Percentiles rank a stretch among this genome's conserved stretches.
Conservation (phyloP, 2,329 filamentous ascomycete species). For the Rosellinia necatrix region DNA sequence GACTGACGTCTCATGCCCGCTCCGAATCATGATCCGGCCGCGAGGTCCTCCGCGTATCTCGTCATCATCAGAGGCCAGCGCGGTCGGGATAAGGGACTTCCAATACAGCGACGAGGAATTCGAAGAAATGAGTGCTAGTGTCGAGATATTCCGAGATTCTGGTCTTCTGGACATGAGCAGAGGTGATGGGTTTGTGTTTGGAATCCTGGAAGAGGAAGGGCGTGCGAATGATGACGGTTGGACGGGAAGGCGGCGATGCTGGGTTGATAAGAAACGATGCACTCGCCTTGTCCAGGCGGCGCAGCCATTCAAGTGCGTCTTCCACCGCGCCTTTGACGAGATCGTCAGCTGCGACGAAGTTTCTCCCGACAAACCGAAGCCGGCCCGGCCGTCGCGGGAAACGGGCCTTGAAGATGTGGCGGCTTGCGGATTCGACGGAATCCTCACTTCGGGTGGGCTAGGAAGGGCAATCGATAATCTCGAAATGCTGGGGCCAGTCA, state of each 20-base stretch:
- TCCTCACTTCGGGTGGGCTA: constrained; percentile 59
- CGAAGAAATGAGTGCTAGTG: constrained; percentile 47
- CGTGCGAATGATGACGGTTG: neutral
- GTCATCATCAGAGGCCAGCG: constrained; percentile 27
- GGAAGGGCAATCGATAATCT: constrained; percentile 49
- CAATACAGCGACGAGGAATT: constrained; percentile 52
- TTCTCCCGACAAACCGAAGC: neutral
- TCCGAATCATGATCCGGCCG: constrained; percentile 62
- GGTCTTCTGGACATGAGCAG: constrained; percentile 45
- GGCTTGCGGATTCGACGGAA: constrained; percentile 52
- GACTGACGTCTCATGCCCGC: constrained; percentile 39
- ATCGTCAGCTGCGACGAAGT: constrained; percentile 41
- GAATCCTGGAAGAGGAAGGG: constrained; percentile 44
- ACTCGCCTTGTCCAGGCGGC: constrained; percentile 48
- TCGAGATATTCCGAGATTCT: constrained; percentile 45
- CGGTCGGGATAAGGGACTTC: constrained; percentile 46
- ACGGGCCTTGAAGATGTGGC: constrained; percentile 44
- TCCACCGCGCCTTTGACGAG: constrained; percentile 62
- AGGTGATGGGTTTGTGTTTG: constrained; percentile 64
- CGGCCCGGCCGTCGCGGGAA: constrained; percentile 26
- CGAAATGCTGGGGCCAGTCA: constrained; percentile 44
- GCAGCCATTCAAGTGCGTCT: constrained; percentile 51
- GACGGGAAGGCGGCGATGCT: constrained; percentile 11
- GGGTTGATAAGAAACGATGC: constrained; percentile 50
- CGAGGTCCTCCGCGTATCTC: constrained; percentile 42